Evolutionary conservation across 805 yeast species (phyloP), one percentile per base, ranked within the genome.

Genomic region (Cyberlindnera amylophila): DNA sequence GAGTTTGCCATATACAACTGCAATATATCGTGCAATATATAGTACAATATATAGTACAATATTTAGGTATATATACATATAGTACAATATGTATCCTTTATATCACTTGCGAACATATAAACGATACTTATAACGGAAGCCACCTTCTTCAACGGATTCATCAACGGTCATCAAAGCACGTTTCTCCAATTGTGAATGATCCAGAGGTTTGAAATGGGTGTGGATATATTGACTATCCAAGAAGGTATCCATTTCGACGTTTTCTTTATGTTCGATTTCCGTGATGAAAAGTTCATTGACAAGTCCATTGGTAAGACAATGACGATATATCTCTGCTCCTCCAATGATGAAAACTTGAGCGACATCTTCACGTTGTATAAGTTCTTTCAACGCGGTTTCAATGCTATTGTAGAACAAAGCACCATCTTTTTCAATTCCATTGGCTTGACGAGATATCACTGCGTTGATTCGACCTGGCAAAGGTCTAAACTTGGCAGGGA

Each of bases 401-500:
- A 81, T 53, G 1, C 81, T 71, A 24, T 64, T 58, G 43, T 32
- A 47, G 15, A 75, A 73, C 2, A 58, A 53, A 18, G 62, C 32
- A 8, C 68, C 70, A 32, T 42, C 42, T 4, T 40, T 48, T 14
- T 38, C 42, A 9, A 50, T 50, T 3, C 46, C 39, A 4, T 3
- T 48, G 34, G 34, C 55, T 51, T 37, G 89, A 65, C 19, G 47
- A 9, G 95, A 83, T 10, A 93, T 65, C 0, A 93, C 79, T 12
- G 89, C 78, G 61, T 93, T 93, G 21, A 79, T 43, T 44, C 99
- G 72, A 37, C 71, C 77, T 3, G 82, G 81, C 34, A 93, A 70
- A 0, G 99, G 99, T 48, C 96, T 70, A 65, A 88, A 93, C 58
- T 74, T 81, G 2, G 64, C 47, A 0, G 99, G 98, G 26, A 93